phyloP scores from a whole-genome alignment of 768 basidiomycete genomes.

The Suillus subaureus region DNA sequence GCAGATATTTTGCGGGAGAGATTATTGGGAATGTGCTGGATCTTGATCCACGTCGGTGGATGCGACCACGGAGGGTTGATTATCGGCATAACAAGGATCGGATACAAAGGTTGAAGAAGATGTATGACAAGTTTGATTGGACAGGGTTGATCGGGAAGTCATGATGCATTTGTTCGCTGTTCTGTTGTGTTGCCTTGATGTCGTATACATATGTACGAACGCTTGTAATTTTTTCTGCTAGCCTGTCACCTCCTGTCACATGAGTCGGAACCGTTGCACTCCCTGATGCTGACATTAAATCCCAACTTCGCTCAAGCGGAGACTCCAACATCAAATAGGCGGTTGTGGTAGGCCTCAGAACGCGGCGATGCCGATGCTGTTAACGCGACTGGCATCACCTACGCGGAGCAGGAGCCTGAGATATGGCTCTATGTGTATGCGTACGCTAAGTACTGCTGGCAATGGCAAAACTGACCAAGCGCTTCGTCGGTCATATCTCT shows the following conservation, averaged over 20 bases:
- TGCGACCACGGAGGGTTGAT: constrained; percentile 77
- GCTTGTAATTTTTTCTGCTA: not conserved
- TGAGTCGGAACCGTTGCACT: not conserved
- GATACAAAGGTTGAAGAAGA: constrained; percentile 66
- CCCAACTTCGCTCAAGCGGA: not conserved
- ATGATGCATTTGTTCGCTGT: not conserved
- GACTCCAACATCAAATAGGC: not conserved
- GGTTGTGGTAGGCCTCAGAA: not conserved
- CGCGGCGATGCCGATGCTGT: not conserved
- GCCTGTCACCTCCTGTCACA: too few relatives aligned
- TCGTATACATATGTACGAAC: not conserved
- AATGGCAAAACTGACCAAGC: constrained; percentile 1
- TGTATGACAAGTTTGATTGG: constrained; percentile 83
- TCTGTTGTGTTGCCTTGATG: not conserved
- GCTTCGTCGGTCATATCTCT: constrained; percentile 6
- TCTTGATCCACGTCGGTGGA: constrained; percentile 84
- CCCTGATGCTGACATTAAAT: not conserved
- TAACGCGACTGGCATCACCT: not conserved
- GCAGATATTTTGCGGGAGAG: constrained; percentile 91
- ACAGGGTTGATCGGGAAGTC: constrained; percentile 65
- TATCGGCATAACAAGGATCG: constrained; percentile 69
- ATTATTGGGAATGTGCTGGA: constrained; percentile 93
- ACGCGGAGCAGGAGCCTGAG: not conserved
- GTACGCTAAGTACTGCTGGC: not conserved
- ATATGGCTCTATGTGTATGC: not conserved